Evolutionary conservation across 768 basidiomycete species (phyloP).

Genomic region (Pholiota microspora): DNA sequence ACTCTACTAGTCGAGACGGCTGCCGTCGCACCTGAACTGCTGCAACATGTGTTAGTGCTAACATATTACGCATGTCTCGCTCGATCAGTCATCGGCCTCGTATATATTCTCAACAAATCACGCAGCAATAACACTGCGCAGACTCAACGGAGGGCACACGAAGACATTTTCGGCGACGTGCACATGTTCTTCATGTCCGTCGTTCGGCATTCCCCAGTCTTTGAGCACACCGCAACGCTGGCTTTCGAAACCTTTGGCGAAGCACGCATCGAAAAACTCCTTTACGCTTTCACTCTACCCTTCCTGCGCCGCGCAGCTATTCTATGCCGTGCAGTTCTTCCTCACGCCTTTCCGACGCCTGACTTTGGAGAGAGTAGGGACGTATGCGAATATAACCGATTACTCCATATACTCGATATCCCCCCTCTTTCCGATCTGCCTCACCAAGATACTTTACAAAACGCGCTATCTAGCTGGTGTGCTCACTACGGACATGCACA

Average conservation of each 20-base stretch:
- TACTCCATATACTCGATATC: constrained; percentile 73
- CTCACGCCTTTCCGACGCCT: constrained; percentile 58
- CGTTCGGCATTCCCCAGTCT: constrained; percentile 83
- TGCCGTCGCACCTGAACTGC: constrained; percentile 84
- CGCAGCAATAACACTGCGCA: constrained; percentile 51
- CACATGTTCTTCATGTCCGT: constrained; percentile 91
- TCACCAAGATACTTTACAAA: constrained; percentile 84
- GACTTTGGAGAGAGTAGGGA: constrained; percentile 33
- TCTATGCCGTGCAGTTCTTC: constrained; percentile 73
- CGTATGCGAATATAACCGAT: constrained; percentile 73
- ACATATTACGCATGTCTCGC: constrained; percentile 90
- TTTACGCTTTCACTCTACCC: constrained; percentile 87
- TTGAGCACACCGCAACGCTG: constrained; percentile 80
- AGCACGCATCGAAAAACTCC: constrained; percentile 77
- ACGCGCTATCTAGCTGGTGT: constrained; percentile 88
- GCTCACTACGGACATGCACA: constrained; percentile 85
- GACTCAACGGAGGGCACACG: constrained; percentile 47
- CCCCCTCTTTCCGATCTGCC: constrained; percentile 79
- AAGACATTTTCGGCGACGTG: constrained; percentile 79
- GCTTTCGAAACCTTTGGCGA: constrained; percentile 82
- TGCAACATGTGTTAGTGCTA: constrained; percentile 85
- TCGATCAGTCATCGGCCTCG: constrained; percentile 80
- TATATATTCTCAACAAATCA: constrained; percentile 77
- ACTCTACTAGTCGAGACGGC: constrained; percentile 89
- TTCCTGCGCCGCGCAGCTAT: constrained; percentile 90